Percentiles rank a stretch among this genome's conserved stretches.
Conservation (phyloP, 164 flowering plant species). For the Malania oleifera region DNA sequence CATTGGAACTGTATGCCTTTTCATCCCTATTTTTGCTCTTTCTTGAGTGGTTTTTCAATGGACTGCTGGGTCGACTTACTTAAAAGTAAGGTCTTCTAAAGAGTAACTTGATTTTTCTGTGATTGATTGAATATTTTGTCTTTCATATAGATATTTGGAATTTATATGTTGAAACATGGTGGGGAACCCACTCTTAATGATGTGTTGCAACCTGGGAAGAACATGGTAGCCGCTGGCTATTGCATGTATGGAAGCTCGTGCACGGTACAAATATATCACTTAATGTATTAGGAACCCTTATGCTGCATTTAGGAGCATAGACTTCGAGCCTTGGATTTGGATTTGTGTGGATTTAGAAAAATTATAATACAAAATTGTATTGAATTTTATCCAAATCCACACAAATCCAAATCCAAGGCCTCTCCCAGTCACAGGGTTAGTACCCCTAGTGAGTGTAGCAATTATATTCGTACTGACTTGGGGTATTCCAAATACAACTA, state of each 20-base stretch:
- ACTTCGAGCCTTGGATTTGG: too few relatives aligned
- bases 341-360: too few relatives aligned
- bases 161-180: slow-evolving; percentile 51
- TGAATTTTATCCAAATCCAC: too few relatives aligned
- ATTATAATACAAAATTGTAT: too few relatives aligned
- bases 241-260: slow-evolving; percentile 99
- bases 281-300: too few relatives aligned
- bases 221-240: slow-evolving; percentile 96
- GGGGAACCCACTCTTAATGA: slow-evolving; percentile 61
- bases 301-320: too few relatives aligned
- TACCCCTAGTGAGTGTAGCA: too few relatives aligned
- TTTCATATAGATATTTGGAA: slow-evolving; percentile 74
- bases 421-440: too few relatives aligned
- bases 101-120: slow-evolving; percentile 10
- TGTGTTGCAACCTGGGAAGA: slow-evolving; percentile 87
- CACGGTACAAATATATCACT: slow-evolving; percentile 62
- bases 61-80: background rate
- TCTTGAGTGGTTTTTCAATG: background rate
- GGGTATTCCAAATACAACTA: background rate
- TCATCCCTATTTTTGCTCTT: background rate
- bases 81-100: background rate
- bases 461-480: background rate
- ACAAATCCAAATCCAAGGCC: too few relatives aligned
- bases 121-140: slow-evolving; percentile 7
- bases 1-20: slow-evolving; percentile 85